phyloP scores from a whole-genome alignment of 805 yeast genomes.

The Starmera amethionina region DNA sequence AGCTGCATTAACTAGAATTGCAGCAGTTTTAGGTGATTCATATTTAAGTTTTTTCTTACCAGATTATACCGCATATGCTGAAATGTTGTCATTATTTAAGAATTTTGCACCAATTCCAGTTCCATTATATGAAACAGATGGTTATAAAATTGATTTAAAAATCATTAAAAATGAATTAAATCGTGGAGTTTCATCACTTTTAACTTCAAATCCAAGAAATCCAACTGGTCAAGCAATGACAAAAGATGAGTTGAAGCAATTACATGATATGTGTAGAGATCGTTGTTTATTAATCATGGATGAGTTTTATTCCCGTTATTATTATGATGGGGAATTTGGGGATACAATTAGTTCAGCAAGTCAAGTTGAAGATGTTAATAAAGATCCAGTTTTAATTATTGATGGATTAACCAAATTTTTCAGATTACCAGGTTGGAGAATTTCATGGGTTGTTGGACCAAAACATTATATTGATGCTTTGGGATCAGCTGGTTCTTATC shows the following conservation, averaged over 20 bases:
- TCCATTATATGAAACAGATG: conserved; percentile 46
- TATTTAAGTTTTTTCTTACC: conserved; percentile 51
- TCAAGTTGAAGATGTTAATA: conserved; percentile 42
- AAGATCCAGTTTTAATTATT: conserved; percentile 48
- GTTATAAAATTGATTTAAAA: conserved; percentile 44
- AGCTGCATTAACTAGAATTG: conserved; percentile 53
- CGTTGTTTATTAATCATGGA: conserved; percentile 52
- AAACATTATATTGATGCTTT: conserved; percentile 46
- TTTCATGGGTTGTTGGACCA: conserved; percentile 56
- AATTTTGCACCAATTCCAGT: conserved; percentile 57
- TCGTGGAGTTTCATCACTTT: conserved; percentile 48
- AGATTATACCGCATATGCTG: conserved; percentile 57
- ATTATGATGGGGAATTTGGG: conserved; percentile 45
- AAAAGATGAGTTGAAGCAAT: conserved; percentile 32
- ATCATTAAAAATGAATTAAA: conserved; percentile 40
- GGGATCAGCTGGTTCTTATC: conserved; percentile 47
- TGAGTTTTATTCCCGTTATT: conserved; percentile 51
- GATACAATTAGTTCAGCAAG: conserved; percentile 41
- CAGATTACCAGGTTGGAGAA: conserved; percentile 57
- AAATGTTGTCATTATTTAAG: conserved; percentile 52
- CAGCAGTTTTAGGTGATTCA: conserved; percentile 49
- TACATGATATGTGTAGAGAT: conserved; percentile 42
- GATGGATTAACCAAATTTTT: conserved; percentile 55
- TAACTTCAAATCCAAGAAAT: conserved; percentile 54
- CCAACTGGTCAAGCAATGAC: conserved; percentile 51